phyloP scores from a whole-genome alignment of 768 basidiomycete genomes.

The Lactarius vividus region DNA sequence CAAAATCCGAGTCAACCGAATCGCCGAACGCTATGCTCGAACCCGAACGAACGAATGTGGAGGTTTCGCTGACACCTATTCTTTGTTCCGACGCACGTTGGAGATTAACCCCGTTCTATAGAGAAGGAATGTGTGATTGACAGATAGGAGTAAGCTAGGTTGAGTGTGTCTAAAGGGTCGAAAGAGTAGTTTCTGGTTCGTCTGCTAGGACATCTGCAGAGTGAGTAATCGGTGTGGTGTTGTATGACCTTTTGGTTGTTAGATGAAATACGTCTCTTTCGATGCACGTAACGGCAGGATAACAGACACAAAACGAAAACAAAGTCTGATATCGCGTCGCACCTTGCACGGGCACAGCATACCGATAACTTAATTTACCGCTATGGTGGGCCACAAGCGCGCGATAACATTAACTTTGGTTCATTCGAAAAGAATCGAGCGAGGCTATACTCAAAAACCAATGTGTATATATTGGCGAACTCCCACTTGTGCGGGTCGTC shows the following conservation, averaged over 20 bases:
- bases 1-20: not conserved
- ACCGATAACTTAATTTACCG: not conserved
- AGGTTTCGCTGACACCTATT: too few relatives aligned
- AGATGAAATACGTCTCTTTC: not conserved
- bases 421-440: not conserved
- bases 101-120: not conserved
- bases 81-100: not conserved
- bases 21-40: not conserved
- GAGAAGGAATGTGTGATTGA: not conserved
- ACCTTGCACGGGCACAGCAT: not conserved
- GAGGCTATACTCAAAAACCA: conserved; percentile 1
- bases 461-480: not conserved
- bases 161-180: not conserved
- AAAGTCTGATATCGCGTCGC: not conserved
- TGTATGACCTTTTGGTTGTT: not conserved
- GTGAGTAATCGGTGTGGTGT: not conserved
- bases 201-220: not conserved
- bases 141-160: not conserved
- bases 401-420: not conserved
- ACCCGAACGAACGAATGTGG: not conserved
- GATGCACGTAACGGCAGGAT: not conserved
- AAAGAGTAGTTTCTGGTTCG: not conserved
- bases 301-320: not conserved
- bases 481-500: not conserved
- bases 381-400: not conserved